Base-by-base conservation (phyloP, 2,329 filamentous ascomycete species). In the Aureobasidium namibiae region DNA sequence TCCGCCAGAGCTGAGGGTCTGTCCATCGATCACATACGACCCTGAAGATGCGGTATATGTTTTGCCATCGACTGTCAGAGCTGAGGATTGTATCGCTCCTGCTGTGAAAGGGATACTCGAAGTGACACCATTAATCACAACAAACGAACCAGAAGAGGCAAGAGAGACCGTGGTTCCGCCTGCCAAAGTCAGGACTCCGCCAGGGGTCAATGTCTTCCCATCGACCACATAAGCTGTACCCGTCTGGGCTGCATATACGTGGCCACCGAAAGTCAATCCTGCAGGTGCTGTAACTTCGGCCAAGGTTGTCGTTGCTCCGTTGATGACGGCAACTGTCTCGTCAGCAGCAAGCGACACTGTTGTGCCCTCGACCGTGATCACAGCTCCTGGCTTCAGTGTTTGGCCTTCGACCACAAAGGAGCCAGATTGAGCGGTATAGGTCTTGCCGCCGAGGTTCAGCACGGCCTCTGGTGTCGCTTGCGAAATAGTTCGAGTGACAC, bases 121-220 rank as follows among this genome's bases (percentile, higher is more conserved):
- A 1, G 59, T 56, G 6, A 50, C 3, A 11, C 73, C 73, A 31
- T 71, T 72, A 38, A 78, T 62, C 6, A 77, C 70, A 1, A 78
- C 61, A 24, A 70, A 71, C 4, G 69, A 69, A 24, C 73, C 75
- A 5, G 66, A 71, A 0, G 70, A 63, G 2, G 63, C 74, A 16
- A 72, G 66, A 36, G 59, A 65, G n/a, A 63, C 36, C 2, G 50
- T 59, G 13, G 61, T 60, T 9, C 59, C 59, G 11, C 31, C 61
- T 42, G 48, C 41, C 18, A 60, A 11, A n/a, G 58, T 58, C 13
- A 59, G 36, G 5, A 56, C 31, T 26, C 61, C 57, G 33, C 62
- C 62, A 6, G 58, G 53, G 8, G 24, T 56, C 33, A 59, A 34
- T 4, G 61, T 62, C 34, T 61, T 24, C 10, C 59, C 52, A 14